Evolutionary conservation across 2,329 filamentous ascomycete species (phyloP).

Genomic region (Sporothrix pallida): DNA sequence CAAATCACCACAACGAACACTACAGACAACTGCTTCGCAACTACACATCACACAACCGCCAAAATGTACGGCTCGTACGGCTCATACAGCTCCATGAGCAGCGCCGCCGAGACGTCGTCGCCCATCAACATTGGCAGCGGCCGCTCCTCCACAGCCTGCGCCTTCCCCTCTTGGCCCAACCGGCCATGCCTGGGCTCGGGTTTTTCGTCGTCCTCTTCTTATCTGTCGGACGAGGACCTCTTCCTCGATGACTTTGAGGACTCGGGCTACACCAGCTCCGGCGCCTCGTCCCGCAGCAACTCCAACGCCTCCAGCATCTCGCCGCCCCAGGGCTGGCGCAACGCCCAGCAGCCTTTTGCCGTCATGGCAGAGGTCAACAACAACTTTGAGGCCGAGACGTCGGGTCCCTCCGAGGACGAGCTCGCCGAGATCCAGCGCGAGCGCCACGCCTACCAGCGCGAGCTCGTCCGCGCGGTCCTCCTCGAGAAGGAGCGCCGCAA

Average conservation of each 20-base stretch:
- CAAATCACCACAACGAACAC: constrained; percentile 37
- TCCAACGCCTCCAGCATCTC: constrained; percentile 54
- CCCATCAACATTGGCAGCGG: constrained; percentile 56
- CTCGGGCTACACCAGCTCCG: constrained; percentile 57
- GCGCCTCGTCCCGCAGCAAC: constrained; percentile 50
- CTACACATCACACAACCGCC: constrained; percentile 34
- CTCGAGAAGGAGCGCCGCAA: constrained; percentile 62
- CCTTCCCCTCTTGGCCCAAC: constrained; percentile 65
- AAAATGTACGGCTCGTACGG: constrained; percentile 58
- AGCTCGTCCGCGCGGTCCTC: constrained; percentile 57
- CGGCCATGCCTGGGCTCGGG: constrained; percentile 54
- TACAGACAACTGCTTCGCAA: background rate
- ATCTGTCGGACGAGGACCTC: constrained; percentile 69
- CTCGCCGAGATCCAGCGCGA: constrained; percentile 58
- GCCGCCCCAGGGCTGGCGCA: constrained; percentile 41
- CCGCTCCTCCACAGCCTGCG: constrained; percentile 52
- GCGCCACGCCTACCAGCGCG: constrained; percentile 57
- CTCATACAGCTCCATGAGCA: constrained; percentile 57
- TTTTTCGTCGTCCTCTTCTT: constrained; percentile 51
- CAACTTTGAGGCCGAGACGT: constrained; percentile 35
- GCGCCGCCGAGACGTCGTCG: constrained; percentile 44
- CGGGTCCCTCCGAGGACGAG: constrained; percentile 53
- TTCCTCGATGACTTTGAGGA: constrained; percentile 58
- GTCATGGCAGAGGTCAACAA: constrained; percentile 36
- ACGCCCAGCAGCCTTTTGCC: constrained; percentile 36